Evolutionary conservation across 177 flowering plant genomes (phyloP).

Genomic region (Telopea speciosissima): DNA sequence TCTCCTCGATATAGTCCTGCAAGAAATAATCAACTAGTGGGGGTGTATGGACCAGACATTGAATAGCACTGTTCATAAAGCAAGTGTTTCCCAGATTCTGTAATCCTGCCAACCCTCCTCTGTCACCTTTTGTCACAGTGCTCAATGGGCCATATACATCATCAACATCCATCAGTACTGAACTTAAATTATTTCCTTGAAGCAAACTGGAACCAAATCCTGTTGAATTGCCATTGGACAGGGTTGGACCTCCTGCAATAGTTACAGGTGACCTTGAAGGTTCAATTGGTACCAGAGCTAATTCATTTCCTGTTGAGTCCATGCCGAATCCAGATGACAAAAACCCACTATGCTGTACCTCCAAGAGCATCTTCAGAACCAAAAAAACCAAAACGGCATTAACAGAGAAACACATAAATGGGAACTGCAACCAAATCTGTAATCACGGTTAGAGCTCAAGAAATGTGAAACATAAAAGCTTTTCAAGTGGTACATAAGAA

Average conservation of each 20-base stretch:
- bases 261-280: slow-evolving; percentile 68
- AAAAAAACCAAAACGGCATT: not conserved
- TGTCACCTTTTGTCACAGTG: slow-evolving; percentile 36
- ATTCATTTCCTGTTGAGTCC: slow-evolving; percentile 70
- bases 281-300: slow-evolving; percentile 77
- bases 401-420: too few relatives aligned
- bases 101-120: slow-evolving; percentile 85
- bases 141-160: slow-evolving; percentile 33
- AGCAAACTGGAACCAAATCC: slow-evolving; percentile 32
- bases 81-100: slow-evolving; percentile 98
- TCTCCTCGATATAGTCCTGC: slow-evolving; percentile 75
- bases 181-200: slow-evolving; percentile 33
- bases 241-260: slow-evolving; percentile 72
- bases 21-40: slow-evolving; percentile 77
- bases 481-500: too few relatives aligned
- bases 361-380: slow-evolving; percentile 74
- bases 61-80: slow-evolving; percentile 96
- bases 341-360: slow-evolving; percentile 40
- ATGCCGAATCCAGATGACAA: slow-evolving; percentile 34
- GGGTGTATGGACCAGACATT: slow-evolving; percentile 91
- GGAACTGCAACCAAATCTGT: too few relatives aligned
- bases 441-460: too few relatives aligned
- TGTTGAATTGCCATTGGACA: slow-evolving; percentile 65
- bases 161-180: slow-evolving; percentile 35
- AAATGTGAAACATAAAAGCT: too few relatives aligned